Conservation (phyloP, 805 yeast genomes). For the Candida ortonii region DNA sequence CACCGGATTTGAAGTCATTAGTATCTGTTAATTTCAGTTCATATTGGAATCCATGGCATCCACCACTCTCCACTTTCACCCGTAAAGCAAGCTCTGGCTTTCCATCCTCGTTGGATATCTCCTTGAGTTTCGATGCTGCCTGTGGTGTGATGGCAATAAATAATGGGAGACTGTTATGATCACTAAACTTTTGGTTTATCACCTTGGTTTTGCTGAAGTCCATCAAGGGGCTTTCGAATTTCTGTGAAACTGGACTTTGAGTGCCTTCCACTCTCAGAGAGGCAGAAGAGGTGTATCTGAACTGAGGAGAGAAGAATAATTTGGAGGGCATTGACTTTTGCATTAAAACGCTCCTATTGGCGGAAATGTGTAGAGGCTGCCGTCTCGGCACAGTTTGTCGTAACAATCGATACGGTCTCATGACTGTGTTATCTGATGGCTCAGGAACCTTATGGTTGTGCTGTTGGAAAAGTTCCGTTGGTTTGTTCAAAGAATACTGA, state of each 20-base stretch:
- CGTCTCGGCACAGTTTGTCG: no score
- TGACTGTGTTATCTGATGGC: no score
- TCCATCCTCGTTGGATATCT: constrained; percentile 50
- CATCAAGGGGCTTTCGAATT: constrained; percentile 15
- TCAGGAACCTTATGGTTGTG: no score
- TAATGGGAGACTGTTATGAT: constrained; percentile 35
- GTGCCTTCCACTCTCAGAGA: background rate
- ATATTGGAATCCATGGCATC: constrained; percentile 97
- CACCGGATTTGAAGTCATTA: constrained; percentile 30
- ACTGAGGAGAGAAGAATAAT: background rate
- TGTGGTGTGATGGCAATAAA: constrained; percentile 45
- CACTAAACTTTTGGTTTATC: constrained; percentile 32
- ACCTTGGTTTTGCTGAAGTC: constrained; percentile 34
- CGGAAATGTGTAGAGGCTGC: no score
- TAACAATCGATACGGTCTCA: no score
- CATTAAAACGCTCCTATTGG: no score
- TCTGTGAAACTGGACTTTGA: no score
- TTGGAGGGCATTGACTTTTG: no score
- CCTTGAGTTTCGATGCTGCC: constrained; percentile 51
- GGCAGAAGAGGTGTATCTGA: constrained; percentile 1
- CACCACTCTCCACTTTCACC: constrained; percentile 88
- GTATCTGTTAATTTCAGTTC: constrained; percentile 55
- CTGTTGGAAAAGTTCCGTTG: no score
- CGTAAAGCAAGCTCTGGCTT: constrained; percentile 63
- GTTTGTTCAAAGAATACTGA: no score